Percentiles rank a stretch among this genome's conserved stretches.
Evolutionary conservation across 768 basidiomycete genomes (phyloP).

Genomic region (Rhizopogon salebrosus): DNA sequence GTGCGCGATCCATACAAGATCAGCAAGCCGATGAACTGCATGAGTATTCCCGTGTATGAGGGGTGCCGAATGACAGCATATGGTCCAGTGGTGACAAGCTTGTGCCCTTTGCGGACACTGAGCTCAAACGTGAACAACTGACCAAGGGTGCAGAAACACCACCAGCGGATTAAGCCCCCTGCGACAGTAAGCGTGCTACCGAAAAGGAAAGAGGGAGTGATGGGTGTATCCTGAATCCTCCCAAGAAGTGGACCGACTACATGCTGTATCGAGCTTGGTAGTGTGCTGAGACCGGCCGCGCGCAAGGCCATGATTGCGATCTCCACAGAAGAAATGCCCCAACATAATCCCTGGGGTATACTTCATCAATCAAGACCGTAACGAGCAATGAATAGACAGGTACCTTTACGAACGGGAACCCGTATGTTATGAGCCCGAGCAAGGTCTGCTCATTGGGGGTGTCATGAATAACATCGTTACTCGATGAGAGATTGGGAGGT

Average conservation of each 20-base stretch:
- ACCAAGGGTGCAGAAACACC: too few species aligned
- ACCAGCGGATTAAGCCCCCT: conserved; percentile 22
- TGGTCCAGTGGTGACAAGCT: too few species aligned
- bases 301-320: not conserved
- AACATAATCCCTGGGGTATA: not conserved
- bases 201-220: conserved; percentile 10
- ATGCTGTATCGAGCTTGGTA: not conserved
- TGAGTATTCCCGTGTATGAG: too few species aligned
- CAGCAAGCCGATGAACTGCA: too few species aligned
- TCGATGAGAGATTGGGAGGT: conserved; percentile 39
- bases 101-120: too few species aligned
- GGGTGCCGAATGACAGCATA: too few species aligned
- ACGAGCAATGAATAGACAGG: not conserved
- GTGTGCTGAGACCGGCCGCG: not conserved
- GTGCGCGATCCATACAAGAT: too few species aligned
- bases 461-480: conserved; percentile 20
- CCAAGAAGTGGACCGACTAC: not conserved
- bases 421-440: not conserved
- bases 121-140: too few species aligned
- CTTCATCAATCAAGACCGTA: not conserved
- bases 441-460: not conserved
- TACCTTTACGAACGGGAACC: not conserved
- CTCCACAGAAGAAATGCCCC: not conserved
- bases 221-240: not conserved
- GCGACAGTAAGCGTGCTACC: conserved; percentile 11